These are phyloP conservation scores for Rubus idaeus DNA, from an alignment of 306 rosid species.

Conservation along the genomic window DNA sequence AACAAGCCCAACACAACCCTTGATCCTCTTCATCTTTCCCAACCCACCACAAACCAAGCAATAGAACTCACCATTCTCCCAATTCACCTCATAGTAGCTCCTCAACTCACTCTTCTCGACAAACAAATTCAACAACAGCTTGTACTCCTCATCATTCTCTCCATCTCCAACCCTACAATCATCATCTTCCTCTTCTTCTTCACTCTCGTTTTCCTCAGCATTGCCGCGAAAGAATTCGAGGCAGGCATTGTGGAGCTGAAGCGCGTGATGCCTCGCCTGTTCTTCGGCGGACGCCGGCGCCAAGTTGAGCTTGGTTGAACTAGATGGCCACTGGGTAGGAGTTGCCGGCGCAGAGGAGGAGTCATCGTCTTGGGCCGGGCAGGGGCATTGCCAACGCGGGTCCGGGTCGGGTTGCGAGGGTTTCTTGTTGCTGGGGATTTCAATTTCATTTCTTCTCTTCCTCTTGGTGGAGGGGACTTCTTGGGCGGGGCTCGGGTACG, in stretches of 20 bases:
- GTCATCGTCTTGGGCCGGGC: neutral
- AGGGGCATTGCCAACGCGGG: constrained; percentile 37
- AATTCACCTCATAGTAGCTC: constrained; percentile 51
- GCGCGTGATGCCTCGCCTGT: constrained; percentile 22
- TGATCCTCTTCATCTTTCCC: constrained; percentile 54
- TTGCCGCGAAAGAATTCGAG: no score
- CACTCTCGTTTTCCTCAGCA: constrained; percentile 29
- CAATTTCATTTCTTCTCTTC: neutral
- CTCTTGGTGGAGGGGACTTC: neutral
- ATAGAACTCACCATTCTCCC: constrained; percentile 49
- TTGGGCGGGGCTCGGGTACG: neutral
- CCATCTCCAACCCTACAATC: neutral
- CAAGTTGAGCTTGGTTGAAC: constrained; percentile 26
- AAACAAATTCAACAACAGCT: constrained; percentile 47
- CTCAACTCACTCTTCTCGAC: constrained; percentile 49
- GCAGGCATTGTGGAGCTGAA: constrained; percentile 33
- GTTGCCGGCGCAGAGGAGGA: neutral
- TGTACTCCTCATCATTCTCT: constrained; percentile 29
- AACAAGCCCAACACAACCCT: constrained; percentile 52
- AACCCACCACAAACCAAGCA: constrained; percentile 73
- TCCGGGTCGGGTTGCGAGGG: constrained; percentile 29
- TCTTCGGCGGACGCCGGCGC: constrained; percentile 34
- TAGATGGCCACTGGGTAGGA: constrained; percentile 32
- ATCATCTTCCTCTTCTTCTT: constrained; percentile 11
- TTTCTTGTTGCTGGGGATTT: constrained; percentile 3